Evolutionary conservation across 805 yeast species (phyloP), one percentile per base, ranked within the genome.

Genomic region (Jamesozyma spencerorum): DNA sequence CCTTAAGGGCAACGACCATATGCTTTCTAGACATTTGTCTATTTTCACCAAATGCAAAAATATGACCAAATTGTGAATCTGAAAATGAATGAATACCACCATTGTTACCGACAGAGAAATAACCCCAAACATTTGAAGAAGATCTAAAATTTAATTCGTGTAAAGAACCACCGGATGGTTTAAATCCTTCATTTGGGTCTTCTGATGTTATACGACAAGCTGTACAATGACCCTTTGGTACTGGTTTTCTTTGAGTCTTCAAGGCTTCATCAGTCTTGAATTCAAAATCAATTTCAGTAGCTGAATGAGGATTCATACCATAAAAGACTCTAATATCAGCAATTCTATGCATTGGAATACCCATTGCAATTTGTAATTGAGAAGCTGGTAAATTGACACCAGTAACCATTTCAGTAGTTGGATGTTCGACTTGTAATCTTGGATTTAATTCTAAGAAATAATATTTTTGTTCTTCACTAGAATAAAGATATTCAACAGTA

Each of bases 181-280:
- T 92, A 76, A 92, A 92, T 37, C 98, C 99, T 69, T 90, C 97
- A 60, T 95, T 94, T 37, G 99, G 99, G 67, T 92, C 99, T 68
- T 92, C 99, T 12, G 96, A 85, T 28, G 98, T 92, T 64, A 92
- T 92, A 72, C 99, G 87, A 70, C 97, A 90, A 39, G 98, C 98
- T 36, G 97, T 92, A 66, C 95, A 85, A 66, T 92, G 99, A 45
- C 99, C 99, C 71, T 86, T 87, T 54, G 99, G 98, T 51, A 72
- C 75, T 29, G 99, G 99, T 54, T 77, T 78, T 64, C 97, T 79
- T 70, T 92, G 99, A 42, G 81, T 74, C 51, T 77, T 73, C 49
- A 77, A 69, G 20, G 94, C 72, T 42, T 73, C 77, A 52, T 81
- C 83, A 34, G 79, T 70, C 46, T 77, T 75, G 68, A 92, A 92